These are phyloP conservation scores for Nicotiana rustica DNA, from an alignment of 305 asterid species.

Conservation along the genomic window DNA sequence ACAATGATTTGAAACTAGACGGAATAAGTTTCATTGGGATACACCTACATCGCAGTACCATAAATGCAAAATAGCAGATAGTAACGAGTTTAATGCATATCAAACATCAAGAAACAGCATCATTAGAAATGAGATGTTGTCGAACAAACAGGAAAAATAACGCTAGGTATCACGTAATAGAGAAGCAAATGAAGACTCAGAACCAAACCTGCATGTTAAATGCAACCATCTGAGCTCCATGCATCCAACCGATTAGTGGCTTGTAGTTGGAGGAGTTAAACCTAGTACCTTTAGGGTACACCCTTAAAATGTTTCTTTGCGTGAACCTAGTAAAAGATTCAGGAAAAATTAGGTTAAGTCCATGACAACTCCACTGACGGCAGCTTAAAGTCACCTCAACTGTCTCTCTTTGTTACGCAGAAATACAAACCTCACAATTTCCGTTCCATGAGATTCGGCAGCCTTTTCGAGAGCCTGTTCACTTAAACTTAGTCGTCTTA, in stretches of 20 bases:
- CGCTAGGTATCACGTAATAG: not conserved
- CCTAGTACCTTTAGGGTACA: conserved; percentile 61
- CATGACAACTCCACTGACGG: not conserved
- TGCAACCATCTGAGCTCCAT: conserved; percentile 69
- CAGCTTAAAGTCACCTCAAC: conserved; percentile 1
- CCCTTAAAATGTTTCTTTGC: conserved; percentile 51
- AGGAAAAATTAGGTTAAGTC: conserved; percentile 32
- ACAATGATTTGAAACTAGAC: not conserved
- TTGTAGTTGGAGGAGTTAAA: conserved; percentile 60
- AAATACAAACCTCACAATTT: conserved; percentile 51
- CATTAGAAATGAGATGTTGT: not conserved
- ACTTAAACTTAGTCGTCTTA: conserved; percentile 59
- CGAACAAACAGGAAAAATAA: conserved; percentile 9
- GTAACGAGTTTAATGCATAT: not conserved
- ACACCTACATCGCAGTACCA: too few species aligned
- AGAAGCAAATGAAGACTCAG: not conserved
- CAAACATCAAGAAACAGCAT: not conserved
- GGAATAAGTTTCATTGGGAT: not conserved
- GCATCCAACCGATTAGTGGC: conserved; percentile 60
- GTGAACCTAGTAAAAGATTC: conserved; percentile 47
- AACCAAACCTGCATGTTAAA: conserved; percentile 59
- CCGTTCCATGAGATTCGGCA: conserved; percentile 52
- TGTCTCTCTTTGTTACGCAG: not conserved
- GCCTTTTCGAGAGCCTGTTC: conserved; percentile 65
- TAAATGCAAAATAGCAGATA: not conserved